Evolutionary conservation across 805 yeast genomes (phyloP), one percentile per base, ranked within the genome.

Genomic region (Ogataea dorogensis): DNA sequence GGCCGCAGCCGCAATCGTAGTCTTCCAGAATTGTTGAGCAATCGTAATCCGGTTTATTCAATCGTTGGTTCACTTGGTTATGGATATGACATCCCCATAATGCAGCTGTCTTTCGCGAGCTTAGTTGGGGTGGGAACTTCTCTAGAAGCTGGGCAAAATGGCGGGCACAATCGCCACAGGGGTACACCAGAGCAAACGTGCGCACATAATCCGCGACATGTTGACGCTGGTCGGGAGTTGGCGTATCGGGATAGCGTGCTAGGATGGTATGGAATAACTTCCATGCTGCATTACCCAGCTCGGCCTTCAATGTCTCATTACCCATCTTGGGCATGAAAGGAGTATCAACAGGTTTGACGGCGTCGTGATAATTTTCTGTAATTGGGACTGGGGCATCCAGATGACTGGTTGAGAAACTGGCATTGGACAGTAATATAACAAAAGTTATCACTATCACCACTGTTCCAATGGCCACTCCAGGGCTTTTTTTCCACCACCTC

Each of bases 41-140:
- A 58, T 93, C 97, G 58, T 87, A 93, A 12, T 70, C 67, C 1
- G 72, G 75, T 50, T 89, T 86, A 4, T 68, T 69, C 28, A 89
- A 67, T 33, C 81, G 66, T 36, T 75, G 75, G 59, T 91, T 91
- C 22, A 89, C 97, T 53, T 79, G 71, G 58, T 91, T 89, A 63
- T 89, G 98, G 4, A 89, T 69, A 53, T 82, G 82, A 56, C 98
- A 93, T 1, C 98, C 98, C 98, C 98, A 93, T 46, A 86, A 64
- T 0, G 96, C 87, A 1, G 98, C 98, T 3, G 77, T 73, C 43
- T 79, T 77, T 40, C 96, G 70, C 15, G 83, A 71, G 6, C 77
- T 68, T 3, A 82, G 71, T 54, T 93, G 98, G 2, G 96, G 96
- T 1, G 98, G 98, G 53, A 68, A 80, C 50, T 81, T 70, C 38